phyloP scores from a whole-genome alignment of 495 filamentous ascomycete genomes.

The Hyaloscypha bicolor region DNA sequence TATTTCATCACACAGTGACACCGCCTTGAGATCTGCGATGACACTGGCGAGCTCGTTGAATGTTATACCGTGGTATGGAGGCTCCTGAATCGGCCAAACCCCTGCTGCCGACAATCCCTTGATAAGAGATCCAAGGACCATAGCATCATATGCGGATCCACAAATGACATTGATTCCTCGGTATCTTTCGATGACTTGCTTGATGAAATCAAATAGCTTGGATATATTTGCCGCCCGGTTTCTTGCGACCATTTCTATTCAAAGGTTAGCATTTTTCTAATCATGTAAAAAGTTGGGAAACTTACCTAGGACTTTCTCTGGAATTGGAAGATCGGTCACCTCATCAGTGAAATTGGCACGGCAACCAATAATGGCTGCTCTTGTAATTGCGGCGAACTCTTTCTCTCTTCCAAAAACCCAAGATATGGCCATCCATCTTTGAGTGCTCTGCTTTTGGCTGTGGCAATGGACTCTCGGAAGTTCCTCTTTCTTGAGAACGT shows the following conservation, averaged over 20 bases:
- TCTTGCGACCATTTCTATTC: neutral
- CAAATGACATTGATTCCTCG: neutral
- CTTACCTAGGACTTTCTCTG: neutral
- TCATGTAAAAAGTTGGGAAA: neutral
- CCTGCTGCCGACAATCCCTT: neutral
- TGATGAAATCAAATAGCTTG: neutral
- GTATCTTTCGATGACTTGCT: neutral
- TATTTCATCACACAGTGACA: too few relatives aligned
- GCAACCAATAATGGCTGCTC: neutral
- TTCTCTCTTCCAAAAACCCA: neutral
- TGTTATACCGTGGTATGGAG: neutral
- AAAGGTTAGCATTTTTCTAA: neutral
- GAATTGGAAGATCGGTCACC: neutral
- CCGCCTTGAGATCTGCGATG: too few relatives aligned
- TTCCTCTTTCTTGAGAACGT: neutral
- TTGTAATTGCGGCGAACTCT: neutral
- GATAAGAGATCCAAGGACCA: neutral
- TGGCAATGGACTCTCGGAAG: neutral
- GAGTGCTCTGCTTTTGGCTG: neutral
- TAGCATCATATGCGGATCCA: neutral
- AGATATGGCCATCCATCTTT: neutral
- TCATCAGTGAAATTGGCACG: neutral
- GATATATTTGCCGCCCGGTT: neutral
- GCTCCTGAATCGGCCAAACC: neutral
- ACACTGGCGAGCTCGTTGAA: too few relatives aligned